A percentile compares a stretch with the other conserved stretches of the same genome.
Evolutionary conservation across 176 grass and related monocot genomes (phyloP).

Genomic region (Secale cereale): DNA sequence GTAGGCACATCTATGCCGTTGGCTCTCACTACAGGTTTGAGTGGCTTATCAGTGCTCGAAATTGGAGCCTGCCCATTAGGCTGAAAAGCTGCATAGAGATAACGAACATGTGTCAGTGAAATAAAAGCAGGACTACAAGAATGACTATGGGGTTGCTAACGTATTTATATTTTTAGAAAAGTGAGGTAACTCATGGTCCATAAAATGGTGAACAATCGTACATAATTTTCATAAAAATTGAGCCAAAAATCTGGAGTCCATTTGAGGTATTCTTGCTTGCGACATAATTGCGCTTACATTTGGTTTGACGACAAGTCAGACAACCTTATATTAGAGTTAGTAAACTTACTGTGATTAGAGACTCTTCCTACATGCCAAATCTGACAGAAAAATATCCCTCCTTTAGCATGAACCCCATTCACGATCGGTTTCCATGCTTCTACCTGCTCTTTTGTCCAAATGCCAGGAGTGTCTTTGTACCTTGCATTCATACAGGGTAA

Average conservation of each 20-base stretch:
- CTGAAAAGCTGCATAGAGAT: slow-evolving; percentile 39
- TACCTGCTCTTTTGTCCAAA: slow-evolving; percentile 67
- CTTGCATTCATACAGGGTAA: slow-evolving; percentile 31
- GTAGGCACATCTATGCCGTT: slow-evolving; percentile 31
- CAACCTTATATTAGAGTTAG: neutral
- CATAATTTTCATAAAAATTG: neutral
- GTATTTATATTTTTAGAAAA: neutral
- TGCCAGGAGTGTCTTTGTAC: slow-evolving; percentile 56
- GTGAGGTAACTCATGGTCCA: neutral
- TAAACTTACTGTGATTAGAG: slow-evolving; percentile 46
- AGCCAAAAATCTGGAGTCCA: neutral
- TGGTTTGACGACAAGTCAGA: neutral
- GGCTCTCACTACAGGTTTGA: slow-evolving; percentile 31
- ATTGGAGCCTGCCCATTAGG: slow-evolving; percentile 59
- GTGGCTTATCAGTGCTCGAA: slow-evolving; percentile 50
- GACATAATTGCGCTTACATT: neutral
- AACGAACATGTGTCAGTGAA: neutral
- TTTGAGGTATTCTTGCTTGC: neutral
- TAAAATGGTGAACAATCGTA: neutral
- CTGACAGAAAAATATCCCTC: slow-evolving; percentile 65
- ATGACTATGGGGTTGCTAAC: neutral
- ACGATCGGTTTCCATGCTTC: slow-evolving; percentile 77
- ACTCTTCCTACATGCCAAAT: slow-evolving; percentile 63
- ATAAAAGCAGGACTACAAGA: neutral
- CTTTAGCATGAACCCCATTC: slow-evolving; percentile 48